Percentiles rank a stretch among this genome's conserved stretches.
These are phyloP conservation scores for Aspergillus flavus DNA, from an alignment of 2,329 filamentous ascomycete genomes.

Conservation along the genomic window DNA sequence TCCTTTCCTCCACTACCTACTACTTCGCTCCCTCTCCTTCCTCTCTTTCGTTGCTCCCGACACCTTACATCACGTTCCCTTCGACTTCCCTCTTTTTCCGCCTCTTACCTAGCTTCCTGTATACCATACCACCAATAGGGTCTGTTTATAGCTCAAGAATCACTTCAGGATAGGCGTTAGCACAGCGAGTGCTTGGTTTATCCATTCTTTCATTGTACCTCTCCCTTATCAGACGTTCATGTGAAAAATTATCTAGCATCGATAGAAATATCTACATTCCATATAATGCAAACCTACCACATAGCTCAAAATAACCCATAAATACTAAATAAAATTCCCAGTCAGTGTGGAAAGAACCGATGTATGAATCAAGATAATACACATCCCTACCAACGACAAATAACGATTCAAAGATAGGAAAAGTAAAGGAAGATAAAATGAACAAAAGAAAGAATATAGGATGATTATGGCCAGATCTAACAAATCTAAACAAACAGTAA, in stretches of 20 bases:
- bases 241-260: background rate
- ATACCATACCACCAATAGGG: conserved; percentile 10
- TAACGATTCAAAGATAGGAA: background rate
- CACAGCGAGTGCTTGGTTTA: conserved; percentile 7
- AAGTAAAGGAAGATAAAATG: background rate
- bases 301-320: background rate
- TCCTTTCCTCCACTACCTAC: background rate
- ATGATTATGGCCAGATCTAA: conserved; percentile 18
- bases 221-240: background rate
- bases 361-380: background rate
- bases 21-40: background rate
- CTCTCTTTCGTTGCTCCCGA: background rate
- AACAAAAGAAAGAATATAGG: conserved; percentile 11
- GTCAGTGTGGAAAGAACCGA: background rate
- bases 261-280: background rate
- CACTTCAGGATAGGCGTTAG: conserved; percentile 11
- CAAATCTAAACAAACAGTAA: conserved; percentile 19
- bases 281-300: background rate
- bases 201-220: background rate
- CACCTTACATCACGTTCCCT: background rate
- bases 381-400: background rate
- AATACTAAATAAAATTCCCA: background rate
- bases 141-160: conserved; percentile 12
- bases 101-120: conserved; percentile 1
- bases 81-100: background rate